Base-by-base conservation (phyloP, 2,329 filamentous ascomycete species). In the Paracoccidioides brasiliensis region DNA sequence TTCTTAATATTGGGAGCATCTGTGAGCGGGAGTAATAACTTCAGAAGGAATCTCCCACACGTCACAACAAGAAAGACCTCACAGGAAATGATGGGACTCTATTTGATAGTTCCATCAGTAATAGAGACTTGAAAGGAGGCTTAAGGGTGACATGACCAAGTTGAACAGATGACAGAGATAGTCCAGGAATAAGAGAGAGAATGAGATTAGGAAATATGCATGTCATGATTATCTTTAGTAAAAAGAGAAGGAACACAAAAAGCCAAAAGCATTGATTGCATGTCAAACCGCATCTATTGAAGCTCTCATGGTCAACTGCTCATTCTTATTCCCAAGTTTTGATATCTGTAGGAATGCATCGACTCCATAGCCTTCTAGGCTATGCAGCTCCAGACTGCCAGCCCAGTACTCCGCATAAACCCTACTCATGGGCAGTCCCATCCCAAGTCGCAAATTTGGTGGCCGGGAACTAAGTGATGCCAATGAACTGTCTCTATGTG, bases 331-430 rank as follows among this genome's bases (percentile, higher is more conserved):
- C 22, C 93, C 93, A 56, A 98, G 77, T 69, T 95, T 94, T 4
- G 89, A 95, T 58, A 98, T 95, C 68, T 97, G 90, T 60, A 98
- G 73, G 66, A 98, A 98, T 0, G 88, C 90, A 73, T 98, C 93
- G 5, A 94, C 89, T 12, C 93, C 93, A 68, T 96, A 97, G 0
- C 93, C 94, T 67, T 96, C 91, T 6, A 98, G 74, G 65, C 87
- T 96, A 68, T 97, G 91, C 57, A 97, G 71, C 64, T 95, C 87
- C 7, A 98, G 74, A 64, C 82, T 93, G 30, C 93, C 93, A 2
- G 93, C 93, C 93, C 93, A 98, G 70, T 97, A 97, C 71, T 97
- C 91, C 33, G 91, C 90, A 70, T 97, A 98, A 2, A 97, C 88
- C 59, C 89, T 82, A 64, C 90, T 95, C 73, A 98, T 84, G 0